Conservation (phyloP, 2,329 filamentous ascomycete genomes). For the Colletotrichum eleusines region DNA sequence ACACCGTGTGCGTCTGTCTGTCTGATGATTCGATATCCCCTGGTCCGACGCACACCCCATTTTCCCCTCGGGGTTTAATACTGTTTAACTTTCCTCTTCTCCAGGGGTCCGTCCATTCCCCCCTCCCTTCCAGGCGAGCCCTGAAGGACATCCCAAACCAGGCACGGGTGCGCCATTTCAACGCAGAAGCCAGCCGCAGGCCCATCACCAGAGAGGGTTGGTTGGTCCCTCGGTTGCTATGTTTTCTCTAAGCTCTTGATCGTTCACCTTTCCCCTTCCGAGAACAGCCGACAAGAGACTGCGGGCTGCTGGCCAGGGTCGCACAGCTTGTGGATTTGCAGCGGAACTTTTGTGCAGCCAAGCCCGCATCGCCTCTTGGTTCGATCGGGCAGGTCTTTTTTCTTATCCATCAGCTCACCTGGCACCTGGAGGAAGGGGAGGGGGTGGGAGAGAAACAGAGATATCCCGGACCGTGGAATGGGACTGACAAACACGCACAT, state of each 20-base stretch:
- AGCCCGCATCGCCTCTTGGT: slow-evolving; percentile 7
- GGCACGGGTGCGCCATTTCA: slow-evolving; percentile 9
- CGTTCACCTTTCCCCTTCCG: slow-evolving; percentile 9
- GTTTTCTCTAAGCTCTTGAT: not conserved
- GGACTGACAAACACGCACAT: not conserved
- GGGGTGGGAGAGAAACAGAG: not conserved
- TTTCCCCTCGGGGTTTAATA: not conserved
- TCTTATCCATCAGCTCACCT: not conserved
- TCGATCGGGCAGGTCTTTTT: slow-evolving; percentile 38
- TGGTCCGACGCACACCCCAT: not conserved
- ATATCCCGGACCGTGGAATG: not conserved
- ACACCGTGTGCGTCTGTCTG: not conserved
- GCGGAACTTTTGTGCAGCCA: slow-evolving; percentile 27
- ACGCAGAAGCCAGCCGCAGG: slow-evolving; percentile 12
- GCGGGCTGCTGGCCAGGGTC: not conserved
- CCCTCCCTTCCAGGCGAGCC: not conserved
- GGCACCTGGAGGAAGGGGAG: too few relatives aligned
- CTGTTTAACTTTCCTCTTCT: not conserved
- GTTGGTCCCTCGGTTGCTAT: too few relatives aligned
- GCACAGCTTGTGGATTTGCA: not conserved
- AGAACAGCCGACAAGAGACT: not conserved
- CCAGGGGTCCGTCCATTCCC: too few relatives aligned
- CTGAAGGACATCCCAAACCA: too few relatives aligned
- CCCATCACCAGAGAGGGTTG: not conserved
- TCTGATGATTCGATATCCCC: slow-evolving; percentile 19